A percentile compares a stretch with the other conserved stretches of the same genome.
phyloP scores from a whole-genome alignment of 2,329 filamentous ascomycete species.

The Phoma sp. region DNA sequence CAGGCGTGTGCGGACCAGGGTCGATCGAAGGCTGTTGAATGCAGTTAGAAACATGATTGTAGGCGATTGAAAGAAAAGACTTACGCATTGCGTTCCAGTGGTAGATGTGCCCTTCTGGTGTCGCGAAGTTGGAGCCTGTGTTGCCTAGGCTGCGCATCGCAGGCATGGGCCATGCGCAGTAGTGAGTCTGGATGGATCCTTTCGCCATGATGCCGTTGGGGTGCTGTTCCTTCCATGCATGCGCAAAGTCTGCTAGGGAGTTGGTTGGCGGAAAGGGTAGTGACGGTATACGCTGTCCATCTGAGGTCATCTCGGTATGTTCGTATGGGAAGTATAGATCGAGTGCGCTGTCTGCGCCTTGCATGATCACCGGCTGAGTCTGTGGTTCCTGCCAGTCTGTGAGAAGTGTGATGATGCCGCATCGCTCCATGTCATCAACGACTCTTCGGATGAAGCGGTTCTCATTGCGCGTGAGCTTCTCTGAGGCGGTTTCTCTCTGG shows the following conservation, averaged over 20 bases:
- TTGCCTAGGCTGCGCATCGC: slow-evolving; percentile 30
- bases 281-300: slow-evolving; percentile 18
- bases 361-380: slow-evolving; percentile 30
- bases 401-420: slow-evolving; percentile 28
- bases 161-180: slow-evolving; percentile 43
- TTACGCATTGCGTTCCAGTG: slow-evolving; percentile 42
- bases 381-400: slow-evolving; percentile 31
- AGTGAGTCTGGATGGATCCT: slow-evolving; percentile 37
- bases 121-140: slow-evolving; percentile 30
- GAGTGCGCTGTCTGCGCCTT: slow-evolving; percentile 28
- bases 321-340: slow-evolving; percentile 41
- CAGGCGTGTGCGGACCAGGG: slow-evolving; percentile 37
- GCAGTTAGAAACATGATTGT: background rate
- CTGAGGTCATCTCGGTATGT: slow-evolving; percentile 4
- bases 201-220: slow-evolving; percentile 34
- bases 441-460: slow-evolving; percentile 35
- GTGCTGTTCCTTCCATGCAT: slow-evolving; percentile 24
- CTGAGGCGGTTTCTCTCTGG: slow-evolving; percentile 11
- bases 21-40: slow-evolving; percentile 35
- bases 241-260: slow-evolving; percentile 30
- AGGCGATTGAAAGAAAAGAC: background rate
- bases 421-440: slow-evolving; percentile 37
- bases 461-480: slow-evolving; percentile 20
- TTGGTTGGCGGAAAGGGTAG: slow-evolving; percentile 23
- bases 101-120: slow-evolving; percentile 39